Percentiles rank a stretch among this genome's conserved stretches.
Evolutionary conservation across 176 grass and related monocot species (phyloP).

Genomic region (Saccharum spontaneum): DNA sequence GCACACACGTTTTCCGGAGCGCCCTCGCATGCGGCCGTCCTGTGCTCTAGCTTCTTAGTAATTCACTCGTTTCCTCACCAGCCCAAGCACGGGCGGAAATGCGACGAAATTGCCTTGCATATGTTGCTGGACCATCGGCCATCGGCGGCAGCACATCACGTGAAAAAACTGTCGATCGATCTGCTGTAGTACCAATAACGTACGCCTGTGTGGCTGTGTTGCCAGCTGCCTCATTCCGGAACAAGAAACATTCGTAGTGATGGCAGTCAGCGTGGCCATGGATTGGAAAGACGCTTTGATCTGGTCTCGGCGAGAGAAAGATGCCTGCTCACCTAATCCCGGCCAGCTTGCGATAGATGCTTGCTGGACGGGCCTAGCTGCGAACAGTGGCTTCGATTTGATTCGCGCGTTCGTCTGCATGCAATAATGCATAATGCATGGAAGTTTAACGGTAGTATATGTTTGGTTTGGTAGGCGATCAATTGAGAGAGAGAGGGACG

Average conservation of each 20-base stretch:
- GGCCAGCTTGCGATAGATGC: not conserved
- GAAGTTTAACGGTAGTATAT: not conserved
- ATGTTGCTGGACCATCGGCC: not conserved
- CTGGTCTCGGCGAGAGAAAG: not conserved
- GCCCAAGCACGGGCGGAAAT: not conserved
- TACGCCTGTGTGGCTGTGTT: too few species aligned
- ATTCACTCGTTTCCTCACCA: constrained; percentile 2
- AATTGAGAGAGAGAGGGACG: not conserved
- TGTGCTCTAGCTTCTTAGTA: not conserved
- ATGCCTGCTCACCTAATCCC: not conserved
- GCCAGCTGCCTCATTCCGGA: not conserved
- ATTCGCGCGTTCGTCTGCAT: not conserved
- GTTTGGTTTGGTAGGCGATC: constrained; percentile 30
- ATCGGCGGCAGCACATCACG: not conserved
- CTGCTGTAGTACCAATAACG: not conserved
- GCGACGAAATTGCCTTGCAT: constrained; percentile 6
- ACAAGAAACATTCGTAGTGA: not conserved
- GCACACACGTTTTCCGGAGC: not conserved
- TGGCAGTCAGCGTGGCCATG: not conserved
- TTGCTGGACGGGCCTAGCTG: not conserved
- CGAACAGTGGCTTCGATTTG: not conserved
- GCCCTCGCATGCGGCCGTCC: not conserved
- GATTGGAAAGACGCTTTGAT: not conserved
- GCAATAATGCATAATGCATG: not conserved
- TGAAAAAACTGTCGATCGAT: not conserved